A percentile compares a stretch with the other conserved stretches of the same genome.
Conservation (phyloP, 75 land plant species). For the Cupressus sempervirens region DNA sequence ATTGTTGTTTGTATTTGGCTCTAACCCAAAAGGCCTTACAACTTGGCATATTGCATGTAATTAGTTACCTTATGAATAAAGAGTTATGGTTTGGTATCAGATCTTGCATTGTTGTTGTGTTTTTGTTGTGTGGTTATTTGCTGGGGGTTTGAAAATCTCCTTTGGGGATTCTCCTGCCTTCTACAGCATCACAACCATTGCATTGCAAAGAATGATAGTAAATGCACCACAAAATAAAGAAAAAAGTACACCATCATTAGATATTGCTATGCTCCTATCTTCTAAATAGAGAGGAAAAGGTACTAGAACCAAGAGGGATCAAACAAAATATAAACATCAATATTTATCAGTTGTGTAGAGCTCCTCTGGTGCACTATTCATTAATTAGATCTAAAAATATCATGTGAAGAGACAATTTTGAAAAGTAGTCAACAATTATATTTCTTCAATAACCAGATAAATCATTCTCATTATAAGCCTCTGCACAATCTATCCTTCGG, state of each 20-base stretch:
- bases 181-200: no score
- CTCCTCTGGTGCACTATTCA: background rate
- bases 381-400: background rate
- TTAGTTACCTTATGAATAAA: no score
- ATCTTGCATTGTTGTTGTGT: no score
- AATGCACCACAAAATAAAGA: background rate
- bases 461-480: background rate
- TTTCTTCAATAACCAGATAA: background rate
- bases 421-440: background rate
- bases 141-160: no score
- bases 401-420: background rate
- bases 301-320: background rate
- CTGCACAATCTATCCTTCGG: background rate
- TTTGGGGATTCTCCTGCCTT: no score
- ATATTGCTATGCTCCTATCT: background rate
- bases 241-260: background rate
- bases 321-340: constrained; percentile 5
- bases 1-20: no score
- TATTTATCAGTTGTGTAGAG: background rate
- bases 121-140: no score
- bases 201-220: background rate
- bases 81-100: no score
- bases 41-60: no score
- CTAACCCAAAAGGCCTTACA: no score
- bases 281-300: background rate